A percentile compares a stretch with the other conserved stretches of the same genome.
These are phyloP conservation scores for Fusarium austroafricanum DNA, from an alignment of 2,329 filamentous ascomycete genomes.

Conservation along the genomic window DNA sequence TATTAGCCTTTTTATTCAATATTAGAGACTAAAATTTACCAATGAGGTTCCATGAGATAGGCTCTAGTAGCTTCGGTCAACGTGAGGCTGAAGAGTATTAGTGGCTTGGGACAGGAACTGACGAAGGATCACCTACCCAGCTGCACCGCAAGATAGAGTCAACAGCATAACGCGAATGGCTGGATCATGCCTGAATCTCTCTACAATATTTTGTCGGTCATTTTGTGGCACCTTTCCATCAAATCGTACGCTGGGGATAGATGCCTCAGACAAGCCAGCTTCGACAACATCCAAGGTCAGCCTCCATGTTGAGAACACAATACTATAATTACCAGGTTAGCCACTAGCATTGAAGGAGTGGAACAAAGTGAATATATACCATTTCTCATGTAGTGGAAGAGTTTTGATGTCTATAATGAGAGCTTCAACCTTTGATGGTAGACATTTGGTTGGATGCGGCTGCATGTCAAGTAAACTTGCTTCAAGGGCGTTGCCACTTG, in stretches of 20 bases:
- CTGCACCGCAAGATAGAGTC: conserved; percentile 63
- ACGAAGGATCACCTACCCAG: conserved; percentile 54
- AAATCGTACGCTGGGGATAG: conserved; percentile 55
- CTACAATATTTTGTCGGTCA: conserved; percentile 55
- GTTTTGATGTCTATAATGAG: conserved; percentile 49
- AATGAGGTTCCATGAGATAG: conserved; percentile 64
- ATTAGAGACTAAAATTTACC: conserved; percentile 36
- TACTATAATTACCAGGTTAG: conserved; percentile 47
- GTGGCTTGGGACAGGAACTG: not conserved
- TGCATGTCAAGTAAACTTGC: not conserved
- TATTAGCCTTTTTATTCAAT: not conserved
- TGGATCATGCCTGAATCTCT: conserved; percentile 54
- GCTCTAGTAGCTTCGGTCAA: conserved; percentile 60
- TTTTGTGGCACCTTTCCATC: conserved; percentile 60
- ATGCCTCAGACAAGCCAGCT: conserved; percentile 50
- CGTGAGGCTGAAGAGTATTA: conserved; percentile 52
- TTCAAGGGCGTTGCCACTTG: conserved; percentile 40
- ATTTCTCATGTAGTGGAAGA: conserved; percentile 48
- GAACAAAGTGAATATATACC: conserved; percentile 39
- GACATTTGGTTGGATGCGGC: not conserved
- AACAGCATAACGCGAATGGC: conserved; percentile 58
- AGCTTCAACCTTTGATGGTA: conserved; percentile 51
- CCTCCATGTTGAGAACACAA: conserved; percentile 65
- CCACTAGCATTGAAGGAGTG: not conserved
- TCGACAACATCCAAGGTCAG: conserved; percentile 60